Evolutionary conservation across 805 yeast genomes (phyloP), one percentile per base, ranked within the genome.

Genomic region (Cyberlindnera lachancei): DNA sequence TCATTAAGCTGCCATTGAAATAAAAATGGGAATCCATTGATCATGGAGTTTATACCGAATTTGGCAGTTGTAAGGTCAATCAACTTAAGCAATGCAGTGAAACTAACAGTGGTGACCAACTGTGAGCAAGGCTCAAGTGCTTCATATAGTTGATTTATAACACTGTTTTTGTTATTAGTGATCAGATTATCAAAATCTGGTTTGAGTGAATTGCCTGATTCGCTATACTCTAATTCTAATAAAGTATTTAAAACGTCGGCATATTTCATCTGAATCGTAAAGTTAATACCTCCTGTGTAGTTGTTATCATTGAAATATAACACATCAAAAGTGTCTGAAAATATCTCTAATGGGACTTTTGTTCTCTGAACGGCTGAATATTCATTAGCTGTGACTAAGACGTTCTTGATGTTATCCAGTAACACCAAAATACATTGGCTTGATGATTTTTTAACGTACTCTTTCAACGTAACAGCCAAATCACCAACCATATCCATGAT

Each of bases 401-500:
- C 38, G 18, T 32, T 35, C 18, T 26, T 33, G 24, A 44, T 44
- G 25, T 46, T 41, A 12, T 42, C 41, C 28, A 51, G 27, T 4
- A 42, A 17, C 5, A 31, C 35, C 19, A 36, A 15, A 12, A 42
- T 34, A 6, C 40, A 18, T 8, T 27, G 25, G 4, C 12, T 15
- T 7, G 32, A 16, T 12, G 32, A 25, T 13, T 23, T 22, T 6
- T 31, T 24, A 7, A 24, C 11, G 21, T 28, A 64, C 6, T 53
- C 53, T 29, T 55, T 56, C 21, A 63, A 37, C 32, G 51, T 70
- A 14, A 67, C 44, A 25, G 78, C 57, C 12, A 87, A 61, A 37
- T 82, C 94, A 18, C 74, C 70, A 14, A 87, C 62, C 63, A 90
- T 79, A 52, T 88, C 96, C 12, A 79, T 69, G 5, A 81, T 73